These are phyloP conservation scores for Fusarium poae DNA, from an alignment of 2,329 filamentous ascomycete species.

Conservation along the genomic window DNA sequence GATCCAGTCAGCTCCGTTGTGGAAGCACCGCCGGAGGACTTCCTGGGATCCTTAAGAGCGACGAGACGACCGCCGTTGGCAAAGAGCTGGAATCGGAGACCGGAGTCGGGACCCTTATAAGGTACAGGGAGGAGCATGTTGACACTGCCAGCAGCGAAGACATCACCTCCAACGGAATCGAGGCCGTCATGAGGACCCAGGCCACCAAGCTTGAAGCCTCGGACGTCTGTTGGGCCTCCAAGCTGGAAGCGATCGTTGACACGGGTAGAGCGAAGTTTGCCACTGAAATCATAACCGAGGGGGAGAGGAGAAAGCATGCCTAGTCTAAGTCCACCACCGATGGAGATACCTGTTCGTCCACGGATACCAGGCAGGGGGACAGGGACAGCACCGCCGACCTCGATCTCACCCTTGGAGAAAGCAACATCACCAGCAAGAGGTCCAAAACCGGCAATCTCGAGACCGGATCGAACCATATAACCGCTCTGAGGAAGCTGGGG, in stretches of 20 bases:
- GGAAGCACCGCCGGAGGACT: slow-evolving; percentile 57
- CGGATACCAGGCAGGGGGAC: slow-evolving; percentile 77
- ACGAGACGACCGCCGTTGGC: slow-evolving; percentile 90
- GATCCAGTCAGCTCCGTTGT: slow-evolving; percentile 54
- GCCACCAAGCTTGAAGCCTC: slow-evolving; percentile 90
- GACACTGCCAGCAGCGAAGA: slow-evolving; percentile 90
- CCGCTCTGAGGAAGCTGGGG: slow-evolving; percentile 86
- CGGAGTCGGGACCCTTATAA: slow-evolving; percentile 82
- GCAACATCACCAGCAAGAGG: slow-evolving; percentile 87
- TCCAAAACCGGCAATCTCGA: slow-evolving; percentile 90
- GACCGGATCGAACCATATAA: slow-evolving; percentile 81
- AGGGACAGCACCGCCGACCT: slow-evolving; percentile 81
- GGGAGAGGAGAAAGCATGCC: slow-evolving; percentile 88
- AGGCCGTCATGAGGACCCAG: slow-evolving; percentile 87
- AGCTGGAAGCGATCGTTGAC: slow-evolving; percentile 96
- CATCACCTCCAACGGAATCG: slow-evolving; percentile 90
- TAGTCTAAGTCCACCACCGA: slow-evolving; percentile 84
- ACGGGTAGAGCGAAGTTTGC: slow-evolving; percentile 74
- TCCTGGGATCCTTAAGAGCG: slow-evolving; percentile 73
- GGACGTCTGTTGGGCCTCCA: slow-evolving; percentile 92
- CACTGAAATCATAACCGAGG: slow-evolving; percentile 65
- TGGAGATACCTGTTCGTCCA: slow-evolving; percentile 80
- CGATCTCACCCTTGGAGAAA: slow-evolving; percentile 93
- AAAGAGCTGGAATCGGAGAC: slow-evolving; percentile 89
- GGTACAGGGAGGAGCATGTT: slow-evolving; percentile 89